Evolutionary conservation across 2,329 filamentous ascomycete genomes (phyloP).

Genomic region (Aspergillus fumigatiaffinis): DNA sequence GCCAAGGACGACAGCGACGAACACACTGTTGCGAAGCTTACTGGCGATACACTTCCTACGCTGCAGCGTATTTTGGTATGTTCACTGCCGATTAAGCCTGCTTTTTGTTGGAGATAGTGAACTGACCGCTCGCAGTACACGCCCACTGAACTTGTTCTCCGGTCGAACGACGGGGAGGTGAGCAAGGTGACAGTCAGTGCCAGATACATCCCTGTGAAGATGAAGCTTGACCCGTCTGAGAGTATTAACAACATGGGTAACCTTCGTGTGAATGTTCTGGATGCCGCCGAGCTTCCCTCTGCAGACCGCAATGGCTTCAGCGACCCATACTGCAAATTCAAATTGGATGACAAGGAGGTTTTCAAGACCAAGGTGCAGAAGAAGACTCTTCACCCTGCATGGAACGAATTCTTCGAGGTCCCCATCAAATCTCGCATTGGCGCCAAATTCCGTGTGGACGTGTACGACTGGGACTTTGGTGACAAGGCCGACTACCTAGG

Average conservation of each 20-base stretch:
- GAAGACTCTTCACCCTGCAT: slow-evolving; percentile 90
- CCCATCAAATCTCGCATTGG: slow-evolving; percentile 77
- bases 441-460: slow-evolving; percentile 74
- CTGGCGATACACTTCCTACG: slow-evolving; percentile 80
- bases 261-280: slow-evolving; percentile 87
- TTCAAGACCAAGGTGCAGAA: slow-evolving; percentile 96
- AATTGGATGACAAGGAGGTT: slow-evolving; percentile 80
- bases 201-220: slow-evolving; percentile 91
- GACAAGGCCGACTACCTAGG: slow-evolving; percentile 93
- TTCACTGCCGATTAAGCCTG: slow-evolving; percentile 13
- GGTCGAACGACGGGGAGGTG: slow-evolving; percentile 68
- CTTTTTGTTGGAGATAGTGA: not conserved
- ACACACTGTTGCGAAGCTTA: slow-evolving; percentile 73
- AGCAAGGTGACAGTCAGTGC: slow-evolving; percentile 86
- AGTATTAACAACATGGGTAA: slow-evolving; percentile 99
- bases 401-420: slow-evolving; percentile 95
- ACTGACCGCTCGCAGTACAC: slow-evolving; percentile 63
- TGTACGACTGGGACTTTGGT: slow-evolving; percentile 96
- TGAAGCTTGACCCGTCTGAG: slow-evolving; percentile 89
- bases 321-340: slow-evolving; percentile 94
- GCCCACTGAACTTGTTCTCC: slow-evolving; percentile 75
- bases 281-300: slow-evolving; percentile 81
- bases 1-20: slow-evolving; percentile 65
- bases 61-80: slow-evolving; percentile 80
- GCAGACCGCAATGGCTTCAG: slow-evolving; percentile 96